Conservation (phyloP, 2,329 filamentous ascomycete species). For the Epichloe sibirici region DNA sequence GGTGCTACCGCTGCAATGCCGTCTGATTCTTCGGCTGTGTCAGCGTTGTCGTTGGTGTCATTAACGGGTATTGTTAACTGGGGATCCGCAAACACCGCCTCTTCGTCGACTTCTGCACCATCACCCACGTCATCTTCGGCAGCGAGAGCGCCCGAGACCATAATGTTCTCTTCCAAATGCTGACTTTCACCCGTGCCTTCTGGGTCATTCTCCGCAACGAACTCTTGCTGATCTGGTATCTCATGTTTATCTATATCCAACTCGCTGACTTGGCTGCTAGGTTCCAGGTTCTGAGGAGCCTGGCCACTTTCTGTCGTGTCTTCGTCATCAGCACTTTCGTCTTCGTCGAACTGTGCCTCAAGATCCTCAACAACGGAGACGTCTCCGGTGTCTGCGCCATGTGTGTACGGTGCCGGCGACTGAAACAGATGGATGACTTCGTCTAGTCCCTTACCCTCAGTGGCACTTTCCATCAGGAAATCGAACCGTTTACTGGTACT, state of each 20-base stretch:
- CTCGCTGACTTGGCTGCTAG: neutral
- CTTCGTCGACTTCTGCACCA: slow-evolving; percentile 11
- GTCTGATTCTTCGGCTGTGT: neutral
- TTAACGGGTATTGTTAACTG: neutral
- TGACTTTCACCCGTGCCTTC: neutral
- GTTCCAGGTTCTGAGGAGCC: slow-evolving; percentile 8
- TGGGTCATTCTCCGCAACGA: neutral
- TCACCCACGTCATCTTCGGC: slow-evolving; percentile 11
- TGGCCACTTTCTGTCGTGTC: slow-evolving; percentile 10
- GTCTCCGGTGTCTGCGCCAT: neutral
- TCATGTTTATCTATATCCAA: neutral
- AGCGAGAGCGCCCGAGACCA: slow-evolving; percentile 4
- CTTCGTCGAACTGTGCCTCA: slow-evolving; percentile 10
- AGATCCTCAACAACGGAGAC: neutral
- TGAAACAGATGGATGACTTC: slow-evolving; percentile 28
- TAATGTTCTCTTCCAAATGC: neutral
- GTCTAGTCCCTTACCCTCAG: slow-evolving; percentile 27
- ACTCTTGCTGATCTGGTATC: neutral
- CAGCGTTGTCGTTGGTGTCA: neutral
- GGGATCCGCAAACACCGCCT: slow-evolving; percentile 8
- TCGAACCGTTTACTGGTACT: slow-evolving; percentile 27
- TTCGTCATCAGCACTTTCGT: slow-evolving; percentile 11
- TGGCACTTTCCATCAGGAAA: slow-evolving; percentile 28
- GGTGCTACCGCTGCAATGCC: neutral
- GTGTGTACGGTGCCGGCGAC: slow-evolving; percentile 9